Evolutionary conservation across 352 stramenopile genomes (phyloP).

Genomic region (Pythium biforme): DNA sequence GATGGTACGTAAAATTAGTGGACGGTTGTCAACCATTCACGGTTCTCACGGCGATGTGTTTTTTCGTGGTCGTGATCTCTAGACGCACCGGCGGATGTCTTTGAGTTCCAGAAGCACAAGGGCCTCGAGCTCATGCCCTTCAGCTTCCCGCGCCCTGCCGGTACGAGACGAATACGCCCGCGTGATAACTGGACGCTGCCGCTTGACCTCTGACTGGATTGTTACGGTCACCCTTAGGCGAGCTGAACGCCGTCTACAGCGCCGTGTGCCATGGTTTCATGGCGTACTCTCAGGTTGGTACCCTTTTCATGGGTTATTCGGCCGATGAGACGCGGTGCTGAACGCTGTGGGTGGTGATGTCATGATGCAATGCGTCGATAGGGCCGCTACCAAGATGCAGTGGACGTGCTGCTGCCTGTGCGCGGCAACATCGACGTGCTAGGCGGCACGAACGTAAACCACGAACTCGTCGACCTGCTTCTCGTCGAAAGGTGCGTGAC

Average conservation of each 20-base stretch:
- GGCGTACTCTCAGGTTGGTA: conserved; percentile 60
- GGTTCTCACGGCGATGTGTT: background rate
- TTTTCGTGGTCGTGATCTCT: background rate
- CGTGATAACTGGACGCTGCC: background rate
- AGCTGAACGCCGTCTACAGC: conserved; percentile 47
- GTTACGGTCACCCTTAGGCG: conserved; percentile 21
- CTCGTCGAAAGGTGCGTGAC: conserved; percentile 70
- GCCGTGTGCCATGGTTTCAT: conserved; percentile 66
- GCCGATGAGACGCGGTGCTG: no score
- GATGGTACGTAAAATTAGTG: conserved; percentile 12
- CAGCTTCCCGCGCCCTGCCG: conserved; percentile 41
- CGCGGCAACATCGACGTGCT: conserved; percentile 70
- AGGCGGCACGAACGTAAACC: conserved; percentile 65
- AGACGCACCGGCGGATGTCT: conserved; percentile 40
- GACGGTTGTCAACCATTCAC: background rate
- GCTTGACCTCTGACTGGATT: background rate
- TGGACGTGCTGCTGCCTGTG: conserved; percentile 49
- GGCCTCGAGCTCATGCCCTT: conserved; percentile 53
- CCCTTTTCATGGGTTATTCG: background rate
- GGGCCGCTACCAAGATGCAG: conserved; percentile 57
- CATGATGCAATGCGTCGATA: conserved; percentile 21
- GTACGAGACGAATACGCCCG: conserved; percentile 14
- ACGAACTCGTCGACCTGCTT: conserved; percentile 74
- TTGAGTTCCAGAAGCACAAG: conserved; percentile 39
- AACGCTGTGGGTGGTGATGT: background rate